Base-by-base conservation (phyloP, 75 land plant genomes). In the Larix kaempferi region DNA sequence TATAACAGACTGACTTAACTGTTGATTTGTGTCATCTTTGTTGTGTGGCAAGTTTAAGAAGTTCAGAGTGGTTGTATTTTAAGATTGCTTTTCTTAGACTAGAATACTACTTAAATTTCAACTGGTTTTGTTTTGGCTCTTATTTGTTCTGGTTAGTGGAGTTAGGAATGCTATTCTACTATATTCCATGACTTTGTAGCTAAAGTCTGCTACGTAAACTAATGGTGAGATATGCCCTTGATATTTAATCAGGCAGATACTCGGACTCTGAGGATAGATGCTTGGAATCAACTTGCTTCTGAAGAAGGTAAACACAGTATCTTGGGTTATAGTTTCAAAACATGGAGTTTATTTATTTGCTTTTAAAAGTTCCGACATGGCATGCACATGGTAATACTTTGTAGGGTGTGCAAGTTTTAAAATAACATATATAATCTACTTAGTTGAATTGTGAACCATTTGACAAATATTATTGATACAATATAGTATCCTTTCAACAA, bases 251-350 rank as follows among this genome's bases (percentile, higher is more conserved):
- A 94, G 98, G 95, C 95, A 79, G 95, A 95, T 78, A 91, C 98
- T 54, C 83, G 81, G 67, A 67, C 93, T 17, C 74, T 93, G 52
- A 93, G 92, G 79, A 79, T 98, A 73, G 84, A 84, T 81, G 91
- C 99, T 74, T 98, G 98, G 99, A 89, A 84, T 58, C 88, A 86
- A 74, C 95, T 98, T 82, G 98, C 98, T 57, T 79, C 76, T 49
- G 99, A 98, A 80, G 94, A 91, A 79, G 98, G 95, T 91, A 69
- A 63, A 52, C 17, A 6, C 25, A 73, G 19, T 78, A 54, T 27
- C 39, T 69, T 39, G 57, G 56, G 26, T 73, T 55, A 55, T 25
- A 73, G 2, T 73, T 52, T 55, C 22, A 23, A 27, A 11, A 23
- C 57, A 73, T 73, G 26, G 19, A 26, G 57, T 73, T 54, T 73